Percentiles rank a stretch among this genome's conserved stretches.
Evolutionary conservation across 768 basidiomycete species (phyloP).

Genomic region (Macrocybe gigantea): DNA sequence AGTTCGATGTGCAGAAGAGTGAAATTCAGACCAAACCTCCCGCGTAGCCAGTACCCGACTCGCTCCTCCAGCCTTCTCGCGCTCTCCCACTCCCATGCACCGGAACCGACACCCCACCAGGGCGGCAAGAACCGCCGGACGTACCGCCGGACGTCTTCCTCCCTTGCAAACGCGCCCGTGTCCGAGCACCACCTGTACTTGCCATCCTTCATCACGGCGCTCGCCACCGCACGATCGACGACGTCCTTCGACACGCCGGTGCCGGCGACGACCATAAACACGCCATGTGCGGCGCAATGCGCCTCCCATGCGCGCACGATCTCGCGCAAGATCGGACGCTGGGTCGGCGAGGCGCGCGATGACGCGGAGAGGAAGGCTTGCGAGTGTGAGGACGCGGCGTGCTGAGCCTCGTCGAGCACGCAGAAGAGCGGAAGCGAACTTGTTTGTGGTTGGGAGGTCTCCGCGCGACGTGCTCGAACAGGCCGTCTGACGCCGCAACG

Average conservation of each 20-base stretch:
- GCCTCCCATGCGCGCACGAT: constrained; percentile 36
- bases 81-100: not conserved
- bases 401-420: constrained; percentile 41
- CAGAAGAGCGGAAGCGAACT: constrained; percentile 30
- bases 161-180: constrained; percentile 34
- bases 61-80: constrained; percentile 9
- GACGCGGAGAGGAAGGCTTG: constrained; percentile 23
- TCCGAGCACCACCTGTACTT: constrained; percentile 39
- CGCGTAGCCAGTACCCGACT: constrained; percentile 39
- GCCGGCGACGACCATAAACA: constrained; percentile 39
- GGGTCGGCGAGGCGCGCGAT: constrained; percentile 25
- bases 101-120: too few relatives aligned
- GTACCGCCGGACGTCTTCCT: constrained; percentile 27
- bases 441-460: not conserved
- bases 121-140: constrained; percentile 32
- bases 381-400: constrained; percentile 32
- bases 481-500: constrained; percentile 5
- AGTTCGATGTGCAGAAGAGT: not conserved
- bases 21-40: constrained; percentile 24
- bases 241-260: constrained; percentile 41
- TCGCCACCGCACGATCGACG: constrained; percentile 38
- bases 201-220: constrained; percentile 41
- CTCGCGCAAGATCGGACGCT: constrained; percentile 35
- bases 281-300: constrained; percentile 30
- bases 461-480: constrained; percentile 4